These are phyloP conservation scores for Phyllosticta capitalensis DNA, from an alignment of 2,329 filamentous ascomycete genomes.

Conservation along the genomic window DNA sequence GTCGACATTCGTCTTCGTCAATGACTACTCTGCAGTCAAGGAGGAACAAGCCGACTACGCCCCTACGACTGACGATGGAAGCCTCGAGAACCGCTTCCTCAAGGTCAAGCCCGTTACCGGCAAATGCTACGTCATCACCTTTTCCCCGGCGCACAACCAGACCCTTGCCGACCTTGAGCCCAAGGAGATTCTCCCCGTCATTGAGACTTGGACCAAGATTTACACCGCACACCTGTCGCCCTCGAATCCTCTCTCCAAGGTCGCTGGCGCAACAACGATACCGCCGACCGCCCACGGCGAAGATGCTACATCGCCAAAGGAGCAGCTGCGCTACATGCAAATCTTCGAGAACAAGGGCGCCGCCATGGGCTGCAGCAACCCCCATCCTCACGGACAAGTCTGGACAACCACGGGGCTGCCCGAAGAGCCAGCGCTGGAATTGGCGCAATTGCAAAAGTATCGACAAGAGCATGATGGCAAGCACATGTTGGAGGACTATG, in stretches of 20 bases:
- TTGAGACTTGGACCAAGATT: constrained; percentile 85
- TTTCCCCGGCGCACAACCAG: constrained; percentile 80
- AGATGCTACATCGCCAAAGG: constrained; percentile 44
- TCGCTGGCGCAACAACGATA: constrained; percentile 37
- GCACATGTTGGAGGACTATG: constrained; percentile 81
- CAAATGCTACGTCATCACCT: constrained; percentile 94
- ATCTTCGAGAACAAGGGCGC: constrained; percentile 99
- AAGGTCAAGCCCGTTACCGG: constrained; percentile 80
- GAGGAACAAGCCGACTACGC: constrained; percentile 78
- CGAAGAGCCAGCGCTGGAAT: constrained; percentile 76
- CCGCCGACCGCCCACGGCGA: constrained; percentile 36
- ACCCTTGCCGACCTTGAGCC: constrained; percentile 85
- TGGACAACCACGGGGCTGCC: constrained; percentile 91
- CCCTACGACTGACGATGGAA: constrained; percentile 39
- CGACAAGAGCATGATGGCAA: constrained; percentile 59
- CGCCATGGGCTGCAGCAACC: constrained; percentile 98
- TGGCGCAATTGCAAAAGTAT: constrained; percentile 72
- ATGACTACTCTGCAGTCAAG: constrained; percentile 95
- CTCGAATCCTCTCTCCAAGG: constrained; percentile 51
- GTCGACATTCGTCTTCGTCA: constrained; percentile 87
- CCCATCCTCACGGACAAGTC: constrained; percentile 91
- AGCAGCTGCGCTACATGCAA: constrained; percentile 93
- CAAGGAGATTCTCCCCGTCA: constrained; percentile 66
- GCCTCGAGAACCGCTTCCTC: constrained; percentile 64
- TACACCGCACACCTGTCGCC: constrained; percentile 74